Percentiles rank a stretch among this genome's conserved stretches.
Conservation (phyloP, 2,329 filamentous ascomycete genomes). For the Fusarium penzigii region DNA sequence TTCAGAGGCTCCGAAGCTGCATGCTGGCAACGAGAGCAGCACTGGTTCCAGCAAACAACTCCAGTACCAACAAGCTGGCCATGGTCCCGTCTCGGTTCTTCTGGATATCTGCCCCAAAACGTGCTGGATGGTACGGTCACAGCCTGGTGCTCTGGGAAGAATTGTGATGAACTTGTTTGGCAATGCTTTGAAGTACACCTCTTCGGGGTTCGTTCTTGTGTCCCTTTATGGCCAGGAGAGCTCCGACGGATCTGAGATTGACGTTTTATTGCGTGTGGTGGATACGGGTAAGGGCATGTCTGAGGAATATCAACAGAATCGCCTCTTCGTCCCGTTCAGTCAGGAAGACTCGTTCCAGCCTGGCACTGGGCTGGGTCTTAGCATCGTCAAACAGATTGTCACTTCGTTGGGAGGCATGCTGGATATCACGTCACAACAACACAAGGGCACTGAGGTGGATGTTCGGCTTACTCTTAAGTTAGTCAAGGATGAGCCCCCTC, state of each 20-base stretch:
- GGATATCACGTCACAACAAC: slow-evolving; percentile 53
- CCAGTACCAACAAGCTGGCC: slow-evolving; percentile 1
- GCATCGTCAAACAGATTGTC: slow-evolving; percentile 63
- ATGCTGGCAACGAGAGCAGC: not conserved
- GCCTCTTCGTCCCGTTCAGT: slow-evolving; percentile 61
- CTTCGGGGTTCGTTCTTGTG: slow-evolving; percentile 50
- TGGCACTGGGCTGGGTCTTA: slow-evolving; percentile 63
- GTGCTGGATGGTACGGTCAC: slow-evolving; percentile 54
- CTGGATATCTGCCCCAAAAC: slow-evolving; percentile 49
- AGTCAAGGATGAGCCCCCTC: slow-evolving; percentile 4
- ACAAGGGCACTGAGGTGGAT: slow-evolving; percentile 56
- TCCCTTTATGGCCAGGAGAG: slow-evolving; percentile 30
- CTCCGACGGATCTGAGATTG: slow-evolving; percentile 19
- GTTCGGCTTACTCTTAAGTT: slow-evolving; percentile 45
- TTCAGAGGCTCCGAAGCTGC: not conserved
- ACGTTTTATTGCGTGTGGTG: slow-evolving; percentile 48
- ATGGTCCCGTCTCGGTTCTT: slow-evolving; percentile 46
- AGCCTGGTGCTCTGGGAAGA: slow-evolving; percentile 52
- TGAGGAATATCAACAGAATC: slow-evolving; percentile 59
- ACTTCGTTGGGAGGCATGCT: slow-evolving; percentile 61
- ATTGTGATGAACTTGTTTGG: slow-evolving; percentile 65
- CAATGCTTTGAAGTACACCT: slow-evolving; percentile 64
- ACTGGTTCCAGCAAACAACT: not conserved
- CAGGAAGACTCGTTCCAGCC: slow-evolving; percentile 63
- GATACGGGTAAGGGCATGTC: slow-evolving; percentile 68